Base-by-base conservation (phyloP, 2,329 filamentous ascomycete genomes). In the Paracoccidioides brasiliensis region DNA sequence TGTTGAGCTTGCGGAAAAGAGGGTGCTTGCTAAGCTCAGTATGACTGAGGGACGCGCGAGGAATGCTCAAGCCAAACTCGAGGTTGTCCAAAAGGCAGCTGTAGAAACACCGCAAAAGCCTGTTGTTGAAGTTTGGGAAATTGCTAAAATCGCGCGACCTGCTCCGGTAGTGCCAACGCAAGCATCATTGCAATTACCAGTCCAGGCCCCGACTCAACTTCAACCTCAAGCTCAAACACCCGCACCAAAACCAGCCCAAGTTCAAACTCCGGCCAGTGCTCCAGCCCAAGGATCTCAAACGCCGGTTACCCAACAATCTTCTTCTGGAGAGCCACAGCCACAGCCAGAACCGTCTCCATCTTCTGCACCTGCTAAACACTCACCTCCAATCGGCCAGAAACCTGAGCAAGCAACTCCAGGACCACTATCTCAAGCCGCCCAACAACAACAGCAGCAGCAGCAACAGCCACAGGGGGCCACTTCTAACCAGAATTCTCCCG, bases 91-190 rank as follows among this genome's bases (percentile, higher is more conserved):
- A 64, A 86, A 82, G 49, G 90, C 91, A 10, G 89, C 86, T 0
- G 79, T 78, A n/a, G 86, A 95, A 50, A 96, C 90, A 0, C 91
- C 91, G 0, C 78, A 91, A 63, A 84, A 83, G 66, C 82, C 90
- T 0, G 89, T 97, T 3, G 80, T 76, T 8, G 90, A 96, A 69
- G 90, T 96, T 0, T 96, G 88, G 87, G 83, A 85, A 60, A 74
- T 87, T 54, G 90, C 86, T 0, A 90, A 91, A 70, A 76, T 72
- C 54, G 79, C 82, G 15, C 54, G 55, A 37, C 55, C 50, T 30
- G 42, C 55, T 15, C 57, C 59, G 14, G 55, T 56, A 42, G 43
- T 48, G 15, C 57, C 53, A 52, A 35, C 57, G 41, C 57, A 58
- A 35, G 58, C 63, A 15, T 57, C 64, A 14, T 56, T 57, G 14